These are phyloP conservation scores for Nakazawaea pomicola DNA, from an alignment of 805 yeast species.

Conservation along the genomic window DNA sequence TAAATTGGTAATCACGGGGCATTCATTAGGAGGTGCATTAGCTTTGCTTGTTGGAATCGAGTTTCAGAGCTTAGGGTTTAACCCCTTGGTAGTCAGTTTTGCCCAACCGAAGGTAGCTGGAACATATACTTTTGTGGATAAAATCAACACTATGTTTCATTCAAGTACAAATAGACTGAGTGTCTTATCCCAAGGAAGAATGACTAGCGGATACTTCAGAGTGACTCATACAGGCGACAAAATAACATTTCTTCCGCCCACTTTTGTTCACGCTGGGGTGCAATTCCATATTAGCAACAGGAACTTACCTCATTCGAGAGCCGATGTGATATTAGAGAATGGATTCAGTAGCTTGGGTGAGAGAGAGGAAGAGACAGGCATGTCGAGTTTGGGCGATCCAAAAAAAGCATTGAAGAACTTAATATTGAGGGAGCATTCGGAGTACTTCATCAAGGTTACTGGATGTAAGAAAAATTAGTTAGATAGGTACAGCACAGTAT, in stretches of 20 bases:
- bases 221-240: constrained; percentile 54
- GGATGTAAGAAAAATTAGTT: constrained; percentile 7
- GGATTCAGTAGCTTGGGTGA: neutral
- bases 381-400: neutral
- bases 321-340: neutral
- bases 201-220: constrained; percentile 40
- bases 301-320: constrained; percentile 28
- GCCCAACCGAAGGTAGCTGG: constrained; percentile 63
- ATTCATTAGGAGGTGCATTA: constrained; percentile 73
- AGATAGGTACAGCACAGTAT: neutral
- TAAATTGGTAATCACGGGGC: constrained; percentile 56
- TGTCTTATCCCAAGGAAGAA: constrained; percentile 8
- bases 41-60: constrained; percentile 63
- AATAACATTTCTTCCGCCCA: constrained; percentile 58
- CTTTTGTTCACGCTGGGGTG: constrained; percentile 44
- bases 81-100: constrained; percentile 51
- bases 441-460: constrained; percentile 3
- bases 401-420: neutral
- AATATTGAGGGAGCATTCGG: constrained; percentile 2
- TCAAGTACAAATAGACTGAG: constrained; percentile 18
- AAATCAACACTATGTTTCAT: constrained; percentile 46
- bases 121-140: constrained; percentile 41
- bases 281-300: constrained; percentile 40
- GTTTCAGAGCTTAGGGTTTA: constrained; percentile 44
- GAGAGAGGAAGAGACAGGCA: neutral